These are phyloP conservation scores for Eucalyptus curtisii DNA, from an alignment of 345 rosid species.

Conservation along the genomic window DNA sequence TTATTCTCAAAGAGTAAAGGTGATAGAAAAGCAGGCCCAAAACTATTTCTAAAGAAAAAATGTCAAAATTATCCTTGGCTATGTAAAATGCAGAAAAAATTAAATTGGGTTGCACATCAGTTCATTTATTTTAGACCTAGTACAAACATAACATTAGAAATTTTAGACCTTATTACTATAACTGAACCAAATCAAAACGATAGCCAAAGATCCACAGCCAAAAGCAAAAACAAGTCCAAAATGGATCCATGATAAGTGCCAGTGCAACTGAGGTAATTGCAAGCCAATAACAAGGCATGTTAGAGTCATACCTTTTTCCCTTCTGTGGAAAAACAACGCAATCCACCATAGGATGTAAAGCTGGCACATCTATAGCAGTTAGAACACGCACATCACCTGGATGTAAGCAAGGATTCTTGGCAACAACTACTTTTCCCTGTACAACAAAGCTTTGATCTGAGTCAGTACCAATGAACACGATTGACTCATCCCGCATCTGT, in stretches of 20 bases:
- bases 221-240: not conserved
- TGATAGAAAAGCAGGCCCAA: not conserved
- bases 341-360: slow-evolving; percentile 52
- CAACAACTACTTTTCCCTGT: slow-evolving; percentile 33
- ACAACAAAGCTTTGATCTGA: not conserved
- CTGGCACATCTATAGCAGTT: slow-evolving; percentile 31
- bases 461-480: not conserved
- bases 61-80: not conserved
- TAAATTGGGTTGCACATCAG: not conserved
- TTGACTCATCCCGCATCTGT: not conserved
- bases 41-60: not conserved
- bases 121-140: not conserved
- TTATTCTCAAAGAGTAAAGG: not conserved
- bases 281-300: not conserved
- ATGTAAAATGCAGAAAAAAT: not conserved
- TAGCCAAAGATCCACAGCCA: not conserved
- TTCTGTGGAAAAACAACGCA: slow-evolving; percentile 68
- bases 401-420: slow-evolving; percentile 66
- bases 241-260: not conserved
- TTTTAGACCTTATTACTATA: not conserved
- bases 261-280: not conserved
- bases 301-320: slow-evolving; percentile 32
- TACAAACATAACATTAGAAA: not conserved
- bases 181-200: not conserved
- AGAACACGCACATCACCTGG: slow-evolving; percentile 66